A percentile compares a stretch with the other conserved stretches of the same genome.
These are phyloP conservation scores for Thermomyces lanuginosus DNA, from an alignment of 2,329 filamentous ascomycete species.

Conservation along the genomic window DNA sequence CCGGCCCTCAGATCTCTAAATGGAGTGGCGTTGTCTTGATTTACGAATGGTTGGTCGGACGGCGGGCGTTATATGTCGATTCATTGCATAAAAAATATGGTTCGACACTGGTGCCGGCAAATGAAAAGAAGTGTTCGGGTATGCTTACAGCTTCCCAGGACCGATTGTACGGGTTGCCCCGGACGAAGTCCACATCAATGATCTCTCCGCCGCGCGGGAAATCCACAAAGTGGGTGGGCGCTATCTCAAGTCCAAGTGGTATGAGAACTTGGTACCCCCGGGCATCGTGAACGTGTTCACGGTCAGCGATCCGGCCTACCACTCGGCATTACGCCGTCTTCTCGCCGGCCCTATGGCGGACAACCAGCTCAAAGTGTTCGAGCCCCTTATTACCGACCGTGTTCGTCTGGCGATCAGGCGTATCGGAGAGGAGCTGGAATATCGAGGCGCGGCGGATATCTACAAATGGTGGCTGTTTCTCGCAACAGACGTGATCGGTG, in stretches of 20 bases:
- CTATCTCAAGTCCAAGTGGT: conserved; percentile 21
- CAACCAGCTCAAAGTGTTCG: conserved; percentile 14
- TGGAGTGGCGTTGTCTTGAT: conserved; percentile 11
- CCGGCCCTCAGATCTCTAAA: conserved; percentile 13
- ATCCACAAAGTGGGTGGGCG: conserved; percentile 19
- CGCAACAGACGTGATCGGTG: conserved; percentile 38
- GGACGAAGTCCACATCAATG: conserved; percentile 21
- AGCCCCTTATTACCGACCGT: conserved; percentile 25
- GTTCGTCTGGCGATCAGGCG: conserved; percentile 26
- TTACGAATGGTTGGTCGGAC: conserved; percentile 12
- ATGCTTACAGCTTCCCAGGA: conserved; percentile 7
- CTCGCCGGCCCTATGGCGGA: conserved; percentile 20
- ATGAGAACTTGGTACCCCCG: conserved; percentile 10
- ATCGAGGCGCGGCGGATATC: conserved; percentile 27
- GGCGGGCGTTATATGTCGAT: conserved; percentile 11
- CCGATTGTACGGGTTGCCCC: conserved; percentile 18
- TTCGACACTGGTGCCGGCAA: conserved; percentile 2
- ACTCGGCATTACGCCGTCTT: conserved; percentile 27
- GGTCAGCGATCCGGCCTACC: conserved; percentile 23
- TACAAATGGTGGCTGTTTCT: conserved; percentile 40
- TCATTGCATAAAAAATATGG: conserved; percentile 16
- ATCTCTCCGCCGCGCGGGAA: conserved; percentile 17
- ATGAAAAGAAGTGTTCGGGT: neutral
- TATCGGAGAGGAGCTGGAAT: conserved; percentile 31
- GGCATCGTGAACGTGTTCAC: conserved; percentile 24